These are phyloP conservation scores for Colletotrichum cordylinicola DNA, from an alignment of 2,329 filamentous ascomycete genomes.

Conservation along the genomic window DNA sequence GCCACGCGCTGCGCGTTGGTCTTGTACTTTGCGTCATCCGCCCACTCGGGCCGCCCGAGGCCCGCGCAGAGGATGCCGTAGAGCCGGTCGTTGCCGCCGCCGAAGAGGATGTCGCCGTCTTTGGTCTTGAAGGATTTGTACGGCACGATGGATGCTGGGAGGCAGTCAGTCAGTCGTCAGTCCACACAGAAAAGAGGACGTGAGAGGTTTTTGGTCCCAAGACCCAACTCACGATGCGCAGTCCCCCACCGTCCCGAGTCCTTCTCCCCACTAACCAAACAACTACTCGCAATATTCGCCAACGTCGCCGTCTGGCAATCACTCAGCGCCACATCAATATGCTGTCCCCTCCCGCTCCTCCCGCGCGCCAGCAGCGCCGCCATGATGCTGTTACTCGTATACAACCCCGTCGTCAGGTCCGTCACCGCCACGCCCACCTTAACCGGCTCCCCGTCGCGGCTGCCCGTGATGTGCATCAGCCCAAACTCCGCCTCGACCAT, in stretches of 20 bases:
- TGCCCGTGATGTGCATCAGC: slow-evolving; percentile 97
- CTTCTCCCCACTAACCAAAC: slow-evolving; percentile 83
- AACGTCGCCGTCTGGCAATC: slow-evolving; percentile 95
- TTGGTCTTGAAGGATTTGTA: slow-evolving; percentile 84
- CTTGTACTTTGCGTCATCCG: slow-evolving; percentile 61
- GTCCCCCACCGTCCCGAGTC: slow-evolving; percentile 95
- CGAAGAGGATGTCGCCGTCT: slow-evolving; percentile 74
- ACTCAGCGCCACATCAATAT: slow-evolving; percentile 89
- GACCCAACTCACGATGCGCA: slow-evolving; percentile 74
- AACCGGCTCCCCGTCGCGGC: slow-evolving; percentile 85
- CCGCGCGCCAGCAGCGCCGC: slow-evolving; percentile 82
- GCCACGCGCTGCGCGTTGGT: slow-evolving; percentile 69
- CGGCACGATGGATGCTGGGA: slow-evolving; percentile 88
- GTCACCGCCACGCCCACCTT: slow-evolving; percentile 98
- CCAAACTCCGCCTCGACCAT: slow-evolving; percentile 99
- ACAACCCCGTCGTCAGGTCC: slow-evolving; percentile 92
- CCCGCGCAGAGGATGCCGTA: slow-evolving; percentile 70
- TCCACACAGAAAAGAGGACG: no score
- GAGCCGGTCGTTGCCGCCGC: slow-evolving; percentile 75
- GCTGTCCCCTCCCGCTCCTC: slow-evolving; percentile 81
- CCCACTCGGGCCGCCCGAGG: slow-evolving; percentile 65
- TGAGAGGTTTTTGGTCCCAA: slow-evolving; percentile 8
- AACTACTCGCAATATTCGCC: slow-evolving; percentile 94
- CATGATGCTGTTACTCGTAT: slow-evolving; percentile 95
- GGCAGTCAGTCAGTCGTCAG: neutral